These are phyloP conservation scores for Auricularia cornea DNA, from an alignment of 768 basidiomycete species.

Conservation along the genomic window DNA sequence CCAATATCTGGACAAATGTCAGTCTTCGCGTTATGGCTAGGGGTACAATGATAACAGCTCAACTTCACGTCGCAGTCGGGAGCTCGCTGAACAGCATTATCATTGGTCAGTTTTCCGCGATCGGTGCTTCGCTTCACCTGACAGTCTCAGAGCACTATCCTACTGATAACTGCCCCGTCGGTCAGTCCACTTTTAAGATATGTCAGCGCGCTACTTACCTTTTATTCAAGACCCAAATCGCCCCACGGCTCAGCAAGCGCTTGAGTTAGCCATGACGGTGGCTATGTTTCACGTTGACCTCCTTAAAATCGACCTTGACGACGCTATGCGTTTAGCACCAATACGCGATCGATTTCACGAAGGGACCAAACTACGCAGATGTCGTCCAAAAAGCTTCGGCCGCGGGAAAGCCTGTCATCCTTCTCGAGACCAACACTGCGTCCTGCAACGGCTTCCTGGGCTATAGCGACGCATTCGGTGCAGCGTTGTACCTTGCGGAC, in stretches of 20 bases:
- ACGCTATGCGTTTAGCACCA: not conserved
- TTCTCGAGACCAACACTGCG: slow-evolving; percentile 64
- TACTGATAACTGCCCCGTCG: not conserved
- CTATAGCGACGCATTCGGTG: slow-evolving; percentile 51
- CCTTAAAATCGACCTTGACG: too few species aligned
- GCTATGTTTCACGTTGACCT: too few species aligned
- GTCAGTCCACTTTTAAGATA: not conserved
- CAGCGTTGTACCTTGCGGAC: slow-evolving; percentile 56
- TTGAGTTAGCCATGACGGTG: too few species aligned
- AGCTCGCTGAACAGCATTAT: not conserved
- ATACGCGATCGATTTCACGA: not conserved
- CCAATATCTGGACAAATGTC: not conserved
- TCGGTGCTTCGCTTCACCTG: too few species aligned
- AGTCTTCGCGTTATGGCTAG: not conserved
- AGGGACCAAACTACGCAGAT: not conserved
- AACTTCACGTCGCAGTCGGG: not conserved
- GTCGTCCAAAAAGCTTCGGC: not conserved
- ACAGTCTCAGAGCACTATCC: not conserved
- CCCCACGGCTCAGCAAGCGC: too few species aligned
- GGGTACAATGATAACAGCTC: not conserved
- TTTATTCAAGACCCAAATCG: too few species aligned
- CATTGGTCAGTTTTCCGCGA: too few species aligned
- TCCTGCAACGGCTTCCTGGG: slow-evolving; percentile 43
- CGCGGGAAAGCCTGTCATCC: slow-evolving; percentile 40
- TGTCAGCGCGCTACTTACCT: not conserved